phyloP scores from a whole-genome alignment of 2,329 filamentous ascomycete species.

The Fusarium concolor region DNA sequence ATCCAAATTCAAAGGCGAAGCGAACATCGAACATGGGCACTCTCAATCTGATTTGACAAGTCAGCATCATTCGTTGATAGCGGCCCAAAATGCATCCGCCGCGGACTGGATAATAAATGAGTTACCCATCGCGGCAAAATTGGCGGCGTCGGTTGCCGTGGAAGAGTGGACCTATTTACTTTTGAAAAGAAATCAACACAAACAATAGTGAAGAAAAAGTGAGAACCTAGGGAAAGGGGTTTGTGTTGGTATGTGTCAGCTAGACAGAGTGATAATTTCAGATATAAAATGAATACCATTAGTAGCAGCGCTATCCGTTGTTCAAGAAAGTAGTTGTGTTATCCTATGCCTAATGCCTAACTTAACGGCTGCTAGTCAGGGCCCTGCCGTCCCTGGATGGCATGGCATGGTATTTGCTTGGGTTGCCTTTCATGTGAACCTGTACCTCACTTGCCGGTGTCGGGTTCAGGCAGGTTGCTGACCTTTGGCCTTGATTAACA shows the following conservation, averaged over 20 bases:
- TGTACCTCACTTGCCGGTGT: background rate
- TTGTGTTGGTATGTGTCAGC: slow-evolving; percentile 23
- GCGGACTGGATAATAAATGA: slow-evolving; percentile 40
- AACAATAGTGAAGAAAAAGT: slow-evolving; percentile 36
- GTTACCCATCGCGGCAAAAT: slow-evolving; percentile 42
- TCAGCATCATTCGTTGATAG: slow-evolving; percentile 21
- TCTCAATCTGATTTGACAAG: slow-evolving; percentile 31
- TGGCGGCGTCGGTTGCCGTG: slow-evolving; percentile 41
- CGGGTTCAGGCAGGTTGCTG: slow-evolving; percentile 1
- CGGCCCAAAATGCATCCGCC: slow-evolving; percentile 30
- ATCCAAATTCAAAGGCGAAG: slow-evolving; percentile 14
- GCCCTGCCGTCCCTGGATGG: slow-evolving; percentile 12
- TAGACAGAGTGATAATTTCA: slow-evolving; percentile 16
- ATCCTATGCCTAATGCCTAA: slow-evolving; percentile 7
- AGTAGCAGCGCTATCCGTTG: background rate
- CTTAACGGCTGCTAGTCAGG: slow-evolving; percentile 11
- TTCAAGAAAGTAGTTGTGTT: slow-evolving; percentile 8
- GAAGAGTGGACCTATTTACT: slow-evolving; percentile 47
- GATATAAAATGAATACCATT: slow-evolving; percentile 15
- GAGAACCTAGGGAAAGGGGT: slow-evolving; percentile 11
- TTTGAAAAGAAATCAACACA: slow-evolving; percentile 37
- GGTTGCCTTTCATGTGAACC: slow-evolving; percentile 25
- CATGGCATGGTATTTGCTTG: background rate
- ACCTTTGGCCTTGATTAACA: background rate
- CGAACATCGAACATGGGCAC: slow-evolving; percentile 19